Evolutionary conservation across 225 moss, liverwort and hornwort genomes (phyloP).

Genomic region (Rhytidiadelphus loreus): DNA sequence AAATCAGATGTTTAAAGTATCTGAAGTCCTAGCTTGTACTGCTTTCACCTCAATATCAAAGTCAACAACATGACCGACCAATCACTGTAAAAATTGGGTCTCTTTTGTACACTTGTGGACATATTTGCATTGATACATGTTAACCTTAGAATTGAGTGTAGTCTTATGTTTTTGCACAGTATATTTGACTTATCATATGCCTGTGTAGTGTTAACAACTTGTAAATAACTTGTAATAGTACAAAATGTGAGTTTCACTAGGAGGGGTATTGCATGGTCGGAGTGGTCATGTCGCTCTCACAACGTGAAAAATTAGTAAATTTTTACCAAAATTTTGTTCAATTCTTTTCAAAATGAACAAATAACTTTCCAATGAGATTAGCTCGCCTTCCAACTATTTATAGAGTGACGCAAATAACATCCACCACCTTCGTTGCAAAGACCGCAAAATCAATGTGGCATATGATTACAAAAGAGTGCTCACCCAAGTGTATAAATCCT

Average conservation of each 20-base stretch:
- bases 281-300: not conserved
- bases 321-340: not conserved
- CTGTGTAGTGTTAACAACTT: not conserved
- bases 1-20: not conserved
- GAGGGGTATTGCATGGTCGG: not conserved
- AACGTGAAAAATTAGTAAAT: not conserved
- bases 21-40: not conserved
- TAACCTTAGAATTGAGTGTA: not conserved
- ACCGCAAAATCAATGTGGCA: not conserved
- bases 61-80: not conserved
- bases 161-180: not conserved
- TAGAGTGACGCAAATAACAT: not conserved
- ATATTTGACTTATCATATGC: not conserved
- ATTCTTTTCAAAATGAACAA: not conserved
- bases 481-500: not conserved
- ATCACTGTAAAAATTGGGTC: not conserved
- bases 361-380: not conserved
- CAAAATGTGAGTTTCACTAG: not conserved
- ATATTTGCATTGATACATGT: not conserved
- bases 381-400: not conserved
- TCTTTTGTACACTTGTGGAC: not conserved
- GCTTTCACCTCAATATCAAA: not conserved
- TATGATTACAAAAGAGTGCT: not conserved
- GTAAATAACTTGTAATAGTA: not conserved
- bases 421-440: not conserved